Evolutionary conservation across 2,329 filamentous ascomycete species (phyloP), one percentile per base, ranked within the genome.

Genomic region (Herpotrichia juniperi): DNA sequence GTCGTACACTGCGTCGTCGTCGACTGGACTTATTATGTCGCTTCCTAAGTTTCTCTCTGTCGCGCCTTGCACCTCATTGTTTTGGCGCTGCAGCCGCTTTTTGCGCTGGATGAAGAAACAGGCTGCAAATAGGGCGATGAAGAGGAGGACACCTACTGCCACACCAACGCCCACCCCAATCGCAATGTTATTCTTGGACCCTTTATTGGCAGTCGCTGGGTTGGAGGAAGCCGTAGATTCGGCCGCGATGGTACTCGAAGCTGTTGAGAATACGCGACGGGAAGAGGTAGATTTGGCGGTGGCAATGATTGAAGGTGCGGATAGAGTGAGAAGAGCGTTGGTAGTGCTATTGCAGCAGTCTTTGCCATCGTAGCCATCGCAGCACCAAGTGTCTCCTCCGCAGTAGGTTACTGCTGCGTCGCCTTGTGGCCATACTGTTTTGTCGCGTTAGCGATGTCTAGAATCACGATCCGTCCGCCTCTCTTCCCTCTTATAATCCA

Each of bases 401-500:
- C 61, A 65, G 32, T 60, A 51, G 21, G 43, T 49, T 2, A 65
- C 55, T 14, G 53, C 47, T 42, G 59, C 58, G 42, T 64, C 62
- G 17, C 61, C 58, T 28, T 61, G 47, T 6, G 59, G 57, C 57
- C 57, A 64, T 12, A 43, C 50, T 61, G 26, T n/a, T 19, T 19
- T 19, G 34, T 19, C 5, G 4, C 16, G 16, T 37, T 21, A 37
- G 34, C 34, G 4, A 5, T 5, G 34, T n/a, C 5, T 34, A 34
- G 9, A 34, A 19, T 17, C 12, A 7, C n/a, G 6, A 4, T 37
- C 34, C 34, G 6, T 34, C 31, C 16, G 21, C 7, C 34, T 7
- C 4, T 5, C 5, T 14, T 10, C 17, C 34, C 5, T 37, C 17
- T 21, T n/a, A n/a, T n/a, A n/a, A 8, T 17, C 34, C 34, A 37